Conservation (phyloP, 1,284 basidiomycete genomes). For the Agaricales sp. region DNA sequence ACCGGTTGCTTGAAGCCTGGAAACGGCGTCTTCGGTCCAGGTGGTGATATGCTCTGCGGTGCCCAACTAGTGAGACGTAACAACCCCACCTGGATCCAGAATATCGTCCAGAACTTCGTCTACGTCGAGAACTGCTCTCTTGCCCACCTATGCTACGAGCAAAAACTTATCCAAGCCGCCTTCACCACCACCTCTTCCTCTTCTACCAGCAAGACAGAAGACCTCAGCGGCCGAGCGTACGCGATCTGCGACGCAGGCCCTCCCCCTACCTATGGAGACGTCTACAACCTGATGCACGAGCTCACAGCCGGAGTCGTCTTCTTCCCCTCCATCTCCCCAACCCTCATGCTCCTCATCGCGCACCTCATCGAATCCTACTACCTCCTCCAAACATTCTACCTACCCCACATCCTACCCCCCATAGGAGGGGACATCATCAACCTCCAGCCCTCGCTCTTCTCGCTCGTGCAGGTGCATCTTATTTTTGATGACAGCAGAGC, state of each 20-base stretch:
- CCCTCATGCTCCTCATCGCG: constrained; percentile 42
- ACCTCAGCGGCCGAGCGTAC: constrained; percentile 65
- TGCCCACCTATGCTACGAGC: constrained; percentile 63
- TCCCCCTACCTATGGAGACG: constrained; percentile 49
- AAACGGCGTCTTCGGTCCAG: constrained; percentile 63
- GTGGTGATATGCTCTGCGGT: constrained; percentile 58
- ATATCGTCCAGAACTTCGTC: constrained; percentile 48
- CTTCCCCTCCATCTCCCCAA: constrained; percentile 45
- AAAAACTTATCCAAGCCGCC: constrained; percentile 36
- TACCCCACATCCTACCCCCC: constrained; percentile 37
- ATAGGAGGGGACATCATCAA: constrained; percentile 46
- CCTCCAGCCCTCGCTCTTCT: constrained; percentile 60
- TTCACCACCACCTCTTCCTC: constrained; percentile 30
- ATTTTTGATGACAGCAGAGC: constrained; percentile 66
- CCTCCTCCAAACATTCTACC: constrained; percentile 26
- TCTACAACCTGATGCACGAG: constrained; percentile 37
- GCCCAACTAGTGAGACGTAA: constrained; percentile 45
- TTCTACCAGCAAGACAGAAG: constrained; percentile 31
- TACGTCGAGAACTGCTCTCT: constrained; percentile 68
- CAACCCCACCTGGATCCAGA: constrained; percentile 53
- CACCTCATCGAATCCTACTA: constrained; percentile 35
- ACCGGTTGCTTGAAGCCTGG: constrained; percentile 68
- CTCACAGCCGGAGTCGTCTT: constrained; percentile 38
- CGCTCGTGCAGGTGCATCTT: constrained; percentile 50
- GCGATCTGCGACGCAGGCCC: constrained; percentile 52